Evolutionary conservation across 164 flowering plant genomes (phyloP).

Genomic region (Saururus chinensis): DNA sequence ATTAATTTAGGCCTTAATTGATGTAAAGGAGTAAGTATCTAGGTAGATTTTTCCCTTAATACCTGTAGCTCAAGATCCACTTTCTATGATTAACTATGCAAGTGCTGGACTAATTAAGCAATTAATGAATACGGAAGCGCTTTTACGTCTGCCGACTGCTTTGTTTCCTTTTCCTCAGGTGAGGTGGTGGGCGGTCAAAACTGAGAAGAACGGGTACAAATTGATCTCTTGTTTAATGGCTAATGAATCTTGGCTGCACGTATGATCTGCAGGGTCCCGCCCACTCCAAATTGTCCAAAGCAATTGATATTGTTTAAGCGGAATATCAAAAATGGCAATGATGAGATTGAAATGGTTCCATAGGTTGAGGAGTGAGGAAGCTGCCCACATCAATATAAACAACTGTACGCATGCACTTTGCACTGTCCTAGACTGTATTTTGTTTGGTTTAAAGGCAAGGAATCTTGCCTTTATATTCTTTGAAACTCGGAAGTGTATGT

Average conservation of each 20-base stretch:
- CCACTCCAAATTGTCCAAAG: not conserved
- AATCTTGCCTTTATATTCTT: not conserved
- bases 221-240: not conserved
- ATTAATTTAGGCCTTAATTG: too few relatives aligned
- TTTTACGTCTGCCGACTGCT: not conserved
- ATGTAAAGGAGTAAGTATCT: too few relatives aligned
- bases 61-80: not conserved
- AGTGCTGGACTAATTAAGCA: not conserved
- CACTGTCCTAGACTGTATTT: not conserved
- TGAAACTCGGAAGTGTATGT: not conserved
- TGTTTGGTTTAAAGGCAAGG: not conserved
- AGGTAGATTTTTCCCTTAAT: not conserved
- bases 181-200: not conserved
- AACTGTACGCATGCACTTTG: too few relatives aligned
- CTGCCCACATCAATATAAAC: not conserved
- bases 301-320: not conserved
- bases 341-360: not conserved
- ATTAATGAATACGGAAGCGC: too few relatives aligned
- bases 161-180: not conserved
- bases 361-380: not conserved
- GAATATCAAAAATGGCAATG: not conserved
- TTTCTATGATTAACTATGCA: not conserved
- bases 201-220: not conserved
- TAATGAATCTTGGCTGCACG: not conserved
- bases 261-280: not conserved